Evolutionary conservation across 805 yeast species (phyloP), one percentile per base, ranked within the genome.

Genomic region (Saturnispora besseyi): DNA sequence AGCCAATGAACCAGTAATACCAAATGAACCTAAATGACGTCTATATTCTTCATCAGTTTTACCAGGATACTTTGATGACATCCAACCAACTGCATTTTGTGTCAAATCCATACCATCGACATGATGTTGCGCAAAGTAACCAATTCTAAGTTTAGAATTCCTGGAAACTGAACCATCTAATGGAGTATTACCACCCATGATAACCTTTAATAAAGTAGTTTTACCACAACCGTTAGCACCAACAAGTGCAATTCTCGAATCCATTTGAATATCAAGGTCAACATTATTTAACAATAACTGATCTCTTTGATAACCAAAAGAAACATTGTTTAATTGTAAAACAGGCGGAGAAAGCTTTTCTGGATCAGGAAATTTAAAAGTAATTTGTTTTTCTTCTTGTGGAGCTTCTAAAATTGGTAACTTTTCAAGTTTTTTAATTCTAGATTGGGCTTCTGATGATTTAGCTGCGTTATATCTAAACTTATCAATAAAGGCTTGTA

Each of bases 171-270:
- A 74, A 50, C 99, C 99, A n/a, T 70, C 73, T 41, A 81, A 62
- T 2, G 99, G 97, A 22, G 72, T 70, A 48, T 85, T 70, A 56
- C 73, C 79, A 55, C 87, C 96, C 79, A 90, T 82, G 58, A 93
- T 72, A 41, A 93, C 72, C 65, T 91, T 91, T 62, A 93, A 76
- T 54, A 93, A 72, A 3, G 99, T 93, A 10, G 99, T 90, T 67
- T 93, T 93, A 85, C 99, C 99, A 63, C 96, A 87, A 72, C 99
- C 99, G 65, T 93, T 93, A 53, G 97, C 98, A 77, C 99, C 99
- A 52, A 93, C 96, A 53, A 93, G 74, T 0, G 98, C 99, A 59
- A 93, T 86, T 66, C 99, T 78, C 1, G 97, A 89, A 60, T 90
- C 87, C 87, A 91, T 75, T 67, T 87, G 96, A 49, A 93, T 87